Conservation (phyloP, 768 basidiomycete species). For the Termitomyces sp. region DNA sequence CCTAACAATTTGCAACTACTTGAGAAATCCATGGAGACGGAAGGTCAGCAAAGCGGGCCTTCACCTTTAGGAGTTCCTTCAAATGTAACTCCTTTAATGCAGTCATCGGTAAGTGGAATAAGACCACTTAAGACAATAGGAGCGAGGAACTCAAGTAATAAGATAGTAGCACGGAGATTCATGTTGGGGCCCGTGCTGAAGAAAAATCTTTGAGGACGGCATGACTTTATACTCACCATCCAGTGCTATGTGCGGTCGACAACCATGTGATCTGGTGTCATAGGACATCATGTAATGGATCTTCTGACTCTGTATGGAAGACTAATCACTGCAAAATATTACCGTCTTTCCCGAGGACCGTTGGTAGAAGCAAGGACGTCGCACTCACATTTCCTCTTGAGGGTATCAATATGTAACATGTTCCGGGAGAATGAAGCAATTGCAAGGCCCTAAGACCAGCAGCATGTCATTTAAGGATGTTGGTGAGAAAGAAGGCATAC, state of each 20-base stretch:
- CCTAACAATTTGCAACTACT: not conserved
- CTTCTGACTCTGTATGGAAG: not conserved
- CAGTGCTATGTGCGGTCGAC: not conserved
- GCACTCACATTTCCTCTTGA: not conserved
- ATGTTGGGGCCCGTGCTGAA: not conserved
- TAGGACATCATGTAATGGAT: not conserved
- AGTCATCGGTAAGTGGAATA: conserved; percentile 10
- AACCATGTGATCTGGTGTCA: not conserved
- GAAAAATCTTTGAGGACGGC: not conserved
- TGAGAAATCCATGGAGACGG: too few relatives aligned
- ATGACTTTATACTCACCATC: not conserved
- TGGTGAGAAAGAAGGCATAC: not conserved
- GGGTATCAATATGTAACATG: not conserved
- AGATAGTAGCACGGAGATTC: conserved; percentile 3
- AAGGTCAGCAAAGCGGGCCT: not conserved
- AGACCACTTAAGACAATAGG: conserved; percentile 1
- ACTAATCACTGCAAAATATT: not conserved
- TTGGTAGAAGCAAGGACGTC: not conserved
- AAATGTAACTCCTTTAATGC: conserved; percentile 14
- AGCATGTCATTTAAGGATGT: not conserved
- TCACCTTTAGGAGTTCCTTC: conserved; percentile 9
- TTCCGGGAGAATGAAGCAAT: not conserved
- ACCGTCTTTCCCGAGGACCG: not conserved
- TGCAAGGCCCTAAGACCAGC: not conserved
- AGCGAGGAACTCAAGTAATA: not conserved